Evolutionary conservation across 805 yeast genomes (phyloP).

Genomic region (Schwanniomyces occidentalis): DNA sequence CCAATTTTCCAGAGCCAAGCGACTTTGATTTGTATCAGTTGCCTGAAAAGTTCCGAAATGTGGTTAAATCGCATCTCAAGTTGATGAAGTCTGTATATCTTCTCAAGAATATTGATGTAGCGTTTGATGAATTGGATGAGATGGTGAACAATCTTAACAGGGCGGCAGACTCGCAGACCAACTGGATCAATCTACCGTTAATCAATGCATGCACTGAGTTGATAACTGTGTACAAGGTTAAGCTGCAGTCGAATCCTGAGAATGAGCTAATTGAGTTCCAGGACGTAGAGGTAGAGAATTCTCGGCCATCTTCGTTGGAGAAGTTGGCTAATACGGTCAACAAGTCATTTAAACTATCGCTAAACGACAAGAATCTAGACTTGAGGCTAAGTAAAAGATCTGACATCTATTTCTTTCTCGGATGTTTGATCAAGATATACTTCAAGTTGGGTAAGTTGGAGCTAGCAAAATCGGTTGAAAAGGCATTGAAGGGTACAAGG

Average conservation of each 20-base stretch:
- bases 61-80: slow-evolving; percentile 31
- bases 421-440: slow-evolving; percentile 68
- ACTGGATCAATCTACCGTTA: slow-evolving; percentile 52
- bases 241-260: slow-evolving; percentile 28
- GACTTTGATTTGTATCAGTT: slow-evolving; percentile 41
- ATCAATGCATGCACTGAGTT: slow-evolving; percentile 42
- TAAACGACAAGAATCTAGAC: slow-evolving; percentile 73
- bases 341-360: slow-evolving; percentile 70
- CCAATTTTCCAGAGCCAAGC: slow-evolving; percentile 34
- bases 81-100: slow-evolving; percentile 35
- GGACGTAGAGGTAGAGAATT: slow-evolving; percentile 22
- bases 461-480: slow-evolving; percentile 71
- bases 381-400: slow-evolving; percentile 49
- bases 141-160: slow-evolving; percentile 49
- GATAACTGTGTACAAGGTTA: slow-evolving; percentile 39
- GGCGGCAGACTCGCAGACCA: slow-evolving; percentile 51
- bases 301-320: slow-evolving; percentile 37
- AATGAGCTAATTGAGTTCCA: slow-evolving; percentile 16
- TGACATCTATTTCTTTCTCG: slow-evolving; percentile 71
- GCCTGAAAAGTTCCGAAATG: slow-evolving; percentile 37
- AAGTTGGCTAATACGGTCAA: slow-evolving; percentile 66
- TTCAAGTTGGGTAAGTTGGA: slow-evolving; percentile 66
- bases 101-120: slow-evolving; percentile 30
- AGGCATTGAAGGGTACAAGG: slow-evolving; percentile 59
- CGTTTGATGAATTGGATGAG: slow-evolving; percentile 37